phyloP scores from a whole-genome alignment of 2,329 filamentous ascomycete species.

The Fusarium nematophilum region DNA sequence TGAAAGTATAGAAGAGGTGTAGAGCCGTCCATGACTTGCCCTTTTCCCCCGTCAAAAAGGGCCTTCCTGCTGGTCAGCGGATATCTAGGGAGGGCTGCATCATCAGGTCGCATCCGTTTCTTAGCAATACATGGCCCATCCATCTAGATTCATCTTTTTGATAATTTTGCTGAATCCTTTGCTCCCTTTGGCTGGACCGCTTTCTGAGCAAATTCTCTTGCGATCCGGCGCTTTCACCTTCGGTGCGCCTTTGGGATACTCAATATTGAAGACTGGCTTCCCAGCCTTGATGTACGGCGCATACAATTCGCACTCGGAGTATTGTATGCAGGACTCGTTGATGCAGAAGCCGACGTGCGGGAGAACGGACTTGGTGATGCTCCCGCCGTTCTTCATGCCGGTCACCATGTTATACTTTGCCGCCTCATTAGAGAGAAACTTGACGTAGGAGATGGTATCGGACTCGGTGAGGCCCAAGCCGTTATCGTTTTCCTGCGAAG shows the following conservation, averaged over 20 bases:
- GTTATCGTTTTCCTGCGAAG: conserved; percentile 63
- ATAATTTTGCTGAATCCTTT: conserved; percentile 71
- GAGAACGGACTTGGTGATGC: conserved; percentile 62
- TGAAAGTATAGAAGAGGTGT: too few relatives aligned
- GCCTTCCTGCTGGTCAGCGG: too few relatives aligned
- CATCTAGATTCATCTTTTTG: conserved; percentile 71
- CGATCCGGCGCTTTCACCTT: conserved; percentile 48
- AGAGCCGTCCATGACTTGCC: too few relatives aligned
- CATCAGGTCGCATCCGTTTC: too few relatives aligned
- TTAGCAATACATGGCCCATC: conserved; percentile 56
- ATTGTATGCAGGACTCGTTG: conserved; percentile 74
- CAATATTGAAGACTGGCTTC: conserved; percentile 78
- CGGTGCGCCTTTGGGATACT: conserved; percentile 68
- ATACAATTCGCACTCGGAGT: conserved; percentile 68
- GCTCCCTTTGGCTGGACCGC: conserved; percentile 49
- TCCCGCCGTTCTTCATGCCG: conserved; percentile 75
- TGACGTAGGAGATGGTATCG: conserved; percentile 68
- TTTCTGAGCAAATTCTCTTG: conserved; percentile 54
- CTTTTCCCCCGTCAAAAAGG: too few relatives aligned
- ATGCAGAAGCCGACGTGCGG: conserved; percentile 71
- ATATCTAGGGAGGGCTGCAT: too few relatives aligned
- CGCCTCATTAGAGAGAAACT: conserved; percentile 67
- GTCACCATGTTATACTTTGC: conserved; percentile 64
- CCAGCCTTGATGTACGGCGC: conserved; percentile 65
- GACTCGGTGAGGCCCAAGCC: conserved; percentile 67